Evolutionary conservation across 108 stramenopile species (phyloP).

Genomic region (Conticribra weissflogii): DNA sequence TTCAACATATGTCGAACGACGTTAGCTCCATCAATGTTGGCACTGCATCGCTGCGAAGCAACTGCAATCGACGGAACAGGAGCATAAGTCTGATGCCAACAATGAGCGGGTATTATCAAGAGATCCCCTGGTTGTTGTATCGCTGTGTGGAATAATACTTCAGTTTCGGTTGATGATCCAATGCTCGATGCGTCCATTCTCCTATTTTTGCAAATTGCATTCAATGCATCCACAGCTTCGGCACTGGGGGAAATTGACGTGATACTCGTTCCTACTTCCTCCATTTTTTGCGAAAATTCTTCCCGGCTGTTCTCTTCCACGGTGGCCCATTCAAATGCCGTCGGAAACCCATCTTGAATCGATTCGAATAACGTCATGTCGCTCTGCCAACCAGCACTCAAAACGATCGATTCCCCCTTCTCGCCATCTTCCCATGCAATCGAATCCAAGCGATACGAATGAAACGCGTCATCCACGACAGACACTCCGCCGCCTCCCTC

Average conservation of each 20-base stretch:
- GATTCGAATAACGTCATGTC: constrained; percentile 50
- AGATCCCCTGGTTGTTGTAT: constrained; percentile 68
- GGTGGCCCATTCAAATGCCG: constrained; percentile 25
- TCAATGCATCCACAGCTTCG: constrained; percentile 7
- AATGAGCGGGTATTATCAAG: constrained; percentile 63
- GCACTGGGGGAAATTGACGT: constrained; percentile 9
- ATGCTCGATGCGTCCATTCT: not conserved
- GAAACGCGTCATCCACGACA: constrained; percentile 39
- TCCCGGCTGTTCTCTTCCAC: constrained; percentile 24
- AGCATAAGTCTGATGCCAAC: constrained; percentile 73
- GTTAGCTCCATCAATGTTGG: constrained; percentile 37
- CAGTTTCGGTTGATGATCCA: not conserved
- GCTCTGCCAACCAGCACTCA: constrained; percentile 73
- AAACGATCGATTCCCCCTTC: not conserved
- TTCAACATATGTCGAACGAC: constrained; percentile 52
- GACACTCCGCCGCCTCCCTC: constrained; percentile 21
- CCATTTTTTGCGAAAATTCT: constrained; percentile 23
- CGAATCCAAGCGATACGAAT: constrained; percentile 59
- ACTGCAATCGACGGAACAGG: constrained; percentile 59
- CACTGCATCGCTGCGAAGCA: constrained; percentile 64
- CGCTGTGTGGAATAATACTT: constrained; percentile 24
- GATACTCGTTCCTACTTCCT: constrained; percentile 7
- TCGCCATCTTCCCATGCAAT: constrained; percentile 55
- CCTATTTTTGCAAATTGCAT: not conserved
- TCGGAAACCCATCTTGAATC: constrained; percentile 26